Conservation (phyloP, 768 basidiomycete genomes). For the Tulasnella sp. region DNA sequence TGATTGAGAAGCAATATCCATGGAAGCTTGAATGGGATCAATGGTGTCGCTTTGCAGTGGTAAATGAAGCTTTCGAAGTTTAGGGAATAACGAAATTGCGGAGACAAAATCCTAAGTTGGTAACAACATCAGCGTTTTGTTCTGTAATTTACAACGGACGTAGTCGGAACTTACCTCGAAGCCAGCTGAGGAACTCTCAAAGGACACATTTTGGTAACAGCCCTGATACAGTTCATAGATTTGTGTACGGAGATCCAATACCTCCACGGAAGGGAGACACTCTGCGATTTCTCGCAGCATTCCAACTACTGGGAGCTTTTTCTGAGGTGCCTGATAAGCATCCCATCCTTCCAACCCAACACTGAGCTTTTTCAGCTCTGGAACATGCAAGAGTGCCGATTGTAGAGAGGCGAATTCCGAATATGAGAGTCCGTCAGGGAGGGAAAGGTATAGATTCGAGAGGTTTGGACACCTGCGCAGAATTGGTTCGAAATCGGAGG, state of each 20-base stretch:
- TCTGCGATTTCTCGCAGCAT: neutral
- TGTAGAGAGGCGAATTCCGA: neutral
- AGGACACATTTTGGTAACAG: neutral
- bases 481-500: conserved; percentile 9
- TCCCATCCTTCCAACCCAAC: conserved; percentile 10
- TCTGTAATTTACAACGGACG: neutral
- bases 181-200: neutral
- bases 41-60: conserved; percentile 5
- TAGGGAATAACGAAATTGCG: conserved; percentile 7
- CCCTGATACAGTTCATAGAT: conserved; percentile 9
- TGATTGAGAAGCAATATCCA: conserved; percentile 1
- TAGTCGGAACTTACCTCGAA: neutral
- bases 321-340: neutral
- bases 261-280: conserved; percentile 8
- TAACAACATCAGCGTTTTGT: neutral
- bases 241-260: conserved; percentile 8
- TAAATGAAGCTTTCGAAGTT: conserved; percentile 3
- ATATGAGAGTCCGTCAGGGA: conserved; percentile 11
- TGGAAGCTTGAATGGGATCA: conserved; percentile 2
- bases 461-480: conserved; percentile 5
- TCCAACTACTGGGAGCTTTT: neutral
- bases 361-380: conserved; percentile 2
- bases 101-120: conserved; percentile 9
- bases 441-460: neutral
- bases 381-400: conserved; percentile 3